Percentiles rank a stretch among this genome's conserved stretches.
These are phyloP conservation scores for Paracamarosporium sp. DNA, from an alignment of 2,329 filamentous ascomycete species.

Conservation along the genomic window DNA sequence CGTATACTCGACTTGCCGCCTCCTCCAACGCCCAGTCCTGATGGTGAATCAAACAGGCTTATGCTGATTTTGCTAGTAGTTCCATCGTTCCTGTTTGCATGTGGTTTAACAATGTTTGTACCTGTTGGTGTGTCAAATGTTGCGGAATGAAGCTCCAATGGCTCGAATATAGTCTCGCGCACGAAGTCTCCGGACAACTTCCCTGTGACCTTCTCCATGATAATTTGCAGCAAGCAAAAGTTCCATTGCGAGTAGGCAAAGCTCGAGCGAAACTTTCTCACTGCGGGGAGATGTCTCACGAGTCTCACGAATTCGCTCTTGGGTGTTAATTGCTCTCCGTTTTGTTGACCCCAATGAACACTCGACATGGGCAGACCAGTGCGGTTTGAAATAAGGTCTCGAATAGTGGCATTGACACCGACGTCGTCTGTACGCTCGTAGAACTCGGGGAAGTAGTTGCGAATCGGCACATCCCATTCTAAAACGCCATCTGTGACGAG, in stretches of 20 bases:
- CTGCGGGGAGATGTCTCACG: not conserved
- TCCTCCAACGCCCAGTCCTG: slow-evolving; percentile 1
- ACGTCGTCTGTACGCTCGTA: slow-evolving; percentile 14
- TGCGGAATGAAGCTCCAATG: slow-evolving; percentile 11
- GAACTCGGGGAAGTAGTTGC: slow-evolving; percentile 17
- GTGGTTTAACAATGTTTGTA: slow-evolving; percentile 9
- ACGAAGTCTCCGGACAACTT: slow-evolving; percentile 10
- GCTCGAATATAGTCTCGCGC: slow-evolving; percentile 8
- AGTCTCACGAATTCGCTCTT: slow-evolving; percentile 7
- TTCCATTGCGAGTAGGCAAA: slow-evolving; percentile 25
- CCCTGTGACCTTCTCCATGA: slow-evolving; percentile 8
- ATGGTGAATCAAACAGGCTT: not conserved
- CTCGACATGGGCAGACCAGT: slow-evolving; percentile 14
- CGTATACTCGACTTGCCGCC: slow-evolving; percentile 13
- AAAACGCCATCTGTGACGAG: slow-evolving; percentile 16
- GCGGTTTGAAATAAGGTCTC: slow-evolving; percentile 13
- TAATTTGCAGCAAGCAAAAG: slow-evolving; percentile 9
- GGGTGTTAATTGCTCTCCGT: slow-evolving; percentile 10
- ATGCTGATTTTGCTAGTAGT: slow-evolving; percentile 1
- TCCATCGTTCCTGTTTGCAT: slow-evolving; percentile 12
- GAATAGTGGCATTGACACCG: slow-evolving; percentile 12
- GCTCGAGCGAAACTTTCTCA: slow-evolving; percentile 7
- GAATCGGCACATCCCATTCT: slow-evolving; percentile 17
- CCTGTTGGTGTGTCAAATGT: slow-evolving; percentile 10
- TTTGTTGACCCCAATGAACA: slow-evolving; percentile 11